A percentile compares a stretch with the other conserved stretches of the same genome.
These are phyloP conservation scores for Saposhnikovia divaricata DNA, from an alignment of 129 eudicot genomes.

Conservation along the genomic window DNA sequence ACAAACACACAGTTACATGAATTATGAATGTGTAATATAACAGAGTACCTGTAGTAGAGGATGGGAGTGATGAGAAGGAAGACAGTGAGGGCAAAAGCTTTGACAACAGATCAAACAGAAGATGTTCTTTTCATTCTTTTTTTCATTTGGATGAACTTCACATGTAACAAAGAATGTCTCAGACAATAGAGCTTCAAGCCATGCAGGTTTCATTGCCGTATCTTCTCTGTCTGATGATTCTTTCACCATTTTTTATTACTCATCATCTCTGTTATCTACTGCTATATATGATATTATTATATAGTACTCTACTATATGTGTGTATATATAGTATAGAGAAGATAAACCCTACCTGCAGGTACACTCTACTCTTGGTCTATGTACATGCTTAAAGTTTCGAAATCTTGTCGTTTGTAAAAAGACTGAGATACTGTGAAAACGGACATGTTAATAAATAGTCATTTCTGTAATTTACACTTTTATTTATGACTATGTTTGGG, in stretches of 20 bases:
- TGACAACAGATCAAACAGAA: conserved; percentile 73
- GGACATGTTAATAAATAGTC: neutral
- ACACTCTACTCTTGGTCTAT: neutral
- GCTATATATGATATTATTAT: neutral
- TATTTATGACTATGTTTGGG: neutral
- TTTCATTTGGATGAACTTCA: conserved; percentile 42
- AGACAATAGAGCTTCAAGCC: conserved; percentile 64
- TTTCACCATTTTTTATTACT: conserved; percentile 1
- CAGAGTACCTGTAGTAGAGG: conserved; percentile 66
- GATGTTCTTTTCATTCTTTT: conserved; percentile 81
- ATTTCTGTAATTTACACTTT: no score
- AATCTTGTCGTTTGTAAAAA: no score
- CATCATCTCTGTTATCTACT: neutral
- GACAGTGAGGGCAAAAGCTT: conserved; percentile 87
- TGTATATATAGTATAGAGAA: neutral
- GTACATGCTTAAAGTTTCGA: neutral
- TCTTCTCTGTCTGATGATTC: neutral
- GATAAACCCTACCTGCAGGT: neutral
- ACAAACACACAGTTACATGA: neutral
- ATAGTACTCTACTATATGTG: neutral
- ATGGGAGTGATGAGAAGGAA: conserved; percentile 70
- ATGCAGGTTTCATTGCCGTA: conserved; percentile 53
- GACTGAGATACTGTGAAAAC: neutral
- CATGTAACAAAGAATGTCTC: conserved; percentile 71
- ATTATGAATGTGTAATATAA: neutral